Evolutionary conservation across 2,329 filamentous ascomycete species (phyloP).

Genomic region (Neophaeococcomyces aloes): DNA sequence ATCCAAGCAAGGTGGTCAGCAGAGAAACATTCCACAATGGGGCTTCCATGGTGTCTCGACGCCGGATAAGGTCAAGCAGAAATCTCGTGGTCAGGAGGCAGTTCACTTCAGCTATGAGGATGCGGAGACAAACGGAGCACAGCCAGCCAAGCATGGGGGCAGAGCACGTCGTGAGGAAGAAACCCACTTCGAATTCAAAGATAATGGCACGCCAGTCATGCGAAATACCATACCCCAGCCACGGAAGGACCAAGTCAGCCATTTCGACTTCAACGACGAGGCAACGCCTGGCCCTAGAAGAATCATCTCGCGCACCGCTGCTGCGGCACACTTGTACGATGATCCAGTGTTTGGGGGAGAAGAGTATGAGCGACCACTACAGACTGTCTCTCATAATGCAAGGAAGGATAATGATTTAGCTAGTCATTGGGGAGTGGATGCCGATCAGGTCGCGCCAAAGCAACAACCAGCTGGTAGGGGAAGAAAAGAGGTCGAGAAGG

Average conservation of each 20-base stretch:
- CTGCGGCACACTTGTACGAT: conserved; percentile 53
- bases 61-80: conserved; percentile 61
- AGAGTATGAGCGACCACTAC: conserved; percentile 40
- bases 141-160: conserved; percentile 34
- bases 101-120: conserved; percentile 65
- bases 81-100: conserved; percentile 56
- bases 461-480: conserved; percentile 4
- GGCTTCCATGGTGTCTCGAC: conserved; percentile 80
- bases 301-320: conserved; percentile 25
- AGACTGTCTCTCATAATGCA: conserved; percentile 61
- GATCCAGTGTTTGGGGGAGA: conserved; percentile 61
- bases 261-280: conserved; percentile 71
- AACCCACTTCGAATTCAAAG: conserved; percentile 71
- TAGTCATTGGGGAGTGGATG: conserved; percentile 28
- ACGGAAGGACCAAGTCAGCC: conserved; percentile 67
- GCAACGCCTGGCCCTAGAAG: conserved; percentile 38
- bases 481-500: conserved; percentile 13
- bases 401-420: conserved; percentile 73
- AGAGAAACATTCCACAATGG: conserved; percentile 62
- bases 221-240: conserved; percentile 35
- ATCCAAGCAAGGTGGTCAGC: conserved; percentile 18
- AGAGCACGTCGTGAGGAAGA: conserved; percentile 67
- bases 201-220: conserved; percentile 42
- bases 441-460: conserved; percentile 6
- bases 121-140: conserved; percentile 47